Percentiles rank a stretch among this genome's conserved stretches.
Evolutionary conservation across 177 flowering plant genomes (phyloP).

Genomic region (Vitis hybrid): DNA sequence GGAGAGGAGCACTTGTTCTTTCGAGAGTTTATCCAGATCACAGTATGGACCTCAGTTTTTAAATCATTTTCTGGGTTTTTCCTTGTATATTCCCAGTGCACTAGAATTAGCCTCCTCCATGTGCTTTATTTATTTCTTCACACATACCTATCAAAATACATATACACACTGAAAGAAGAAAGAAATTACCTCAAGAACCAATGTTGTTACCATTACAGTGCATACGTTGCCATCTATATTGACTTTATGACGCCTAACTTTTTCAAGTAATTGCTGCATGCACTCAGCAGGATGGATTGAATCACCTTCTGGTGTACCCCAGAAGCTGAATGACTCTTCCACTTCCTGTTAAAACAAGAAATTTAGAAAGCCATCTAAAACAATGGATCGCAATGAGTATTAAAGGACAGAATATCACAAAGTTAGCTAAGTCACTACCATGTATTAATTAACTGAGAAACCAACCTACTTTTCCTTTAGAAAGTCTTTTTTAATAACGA

Average conservation of each 20-base stretch:
- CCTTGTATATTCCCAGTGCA: no score
- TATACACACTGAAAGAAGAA: background rate
- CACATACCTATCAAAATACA: background rate
- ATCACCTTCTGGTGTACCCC: conserved; percentile 81
- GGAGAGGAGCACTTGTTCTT: no score
- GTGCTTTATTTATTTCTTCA: no score
- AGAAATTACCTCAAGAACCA: conserved; percentile 84
- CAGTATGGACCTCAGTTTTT: no score
- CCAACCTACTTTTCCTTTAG: background rate
- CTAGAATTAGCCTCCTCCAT: no score
- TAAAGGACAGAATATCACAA: no score
- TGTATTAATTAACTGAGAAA: background rate
- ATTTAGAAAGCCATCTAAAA: no score
- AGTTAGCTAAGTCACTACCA: background rate
- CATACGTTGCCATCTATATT: conserved; percentile 88
- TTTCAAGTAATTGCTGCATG: conserved; percentile 83
- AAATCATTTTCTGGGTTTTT: no score
- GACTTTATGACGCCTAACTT: conserved; percentile 82
- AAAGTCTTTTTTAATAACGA: background rate
- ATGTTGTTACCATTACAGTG: conserved; percentile 85
- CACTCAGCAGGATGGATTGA: conserved; percentile 77
- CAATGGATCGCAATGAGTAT: no score
- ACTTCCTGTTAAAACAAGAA: conserved; percentile 59
- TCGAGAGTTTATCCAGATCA: no score
- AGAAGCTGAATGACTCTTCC: conserved; percentile 59